Base-by-base conservation (phyloP, 2,329 filamentous ascomycete species). In the Phaeomoniella chlamydospora region DNA sequence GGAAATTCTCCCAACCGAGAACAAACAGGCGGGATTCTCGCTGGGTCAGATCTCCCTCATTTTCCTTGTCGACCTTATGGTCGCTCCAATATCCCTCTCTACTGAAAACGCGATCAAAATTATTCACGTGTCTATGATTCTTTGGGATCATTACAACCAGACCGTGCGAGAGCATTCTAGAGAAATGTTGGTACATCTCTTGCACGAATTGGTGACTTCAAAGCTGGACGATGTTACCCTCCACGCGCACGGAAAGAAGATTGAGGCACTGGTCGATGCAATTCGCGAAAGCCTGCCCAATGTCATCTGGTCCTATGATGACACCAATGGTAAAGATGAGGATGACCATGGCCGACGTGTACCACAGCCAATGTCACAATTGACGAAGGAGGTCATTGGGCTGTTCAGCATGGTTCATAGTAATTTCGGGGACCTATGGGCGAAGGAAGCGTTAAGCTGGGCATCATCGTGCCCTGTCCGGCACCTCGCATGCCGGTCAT, bases 71-170 rank as follows among this genome's bases (percentile, higher is more conserved):
- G 92, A 98, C 55, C 66, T 98, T 30, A 92, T 98, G 74, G 87
- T 98, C 9, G 83, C 88, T 6, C 88, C 90, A 0, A 77, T 93
- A 22, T 78, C 86, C 35, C 67, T 96, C 12, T 69, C 74, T 2
- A 67, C 76, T 13, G 84, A 94, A 33, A 82, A 81, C 46, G 72
- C 96, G 3, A 85, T 88, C 1, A 71, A 93, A 16, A 65, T 98
- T 14, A 64, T 98, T 11, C 90, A 98, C 55, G 83, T 94, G 5
- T 79, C 94, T 4, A 78, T 88, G 10, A 85, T 96, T 3, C 70
- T 96, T 2, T 98, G 90, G 90, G 92, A 98, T 54, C 88, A 96
- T 50, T 94, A 98, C 50, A 94, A 84, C 1, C 77, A 84, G 3
- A 72, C 94, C 9, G 90, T 98, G 2, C 88, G 96, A 55, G 90